Conservation (phyloP, 441 rosid genomes). For the Populus tomentosa region DNA sequence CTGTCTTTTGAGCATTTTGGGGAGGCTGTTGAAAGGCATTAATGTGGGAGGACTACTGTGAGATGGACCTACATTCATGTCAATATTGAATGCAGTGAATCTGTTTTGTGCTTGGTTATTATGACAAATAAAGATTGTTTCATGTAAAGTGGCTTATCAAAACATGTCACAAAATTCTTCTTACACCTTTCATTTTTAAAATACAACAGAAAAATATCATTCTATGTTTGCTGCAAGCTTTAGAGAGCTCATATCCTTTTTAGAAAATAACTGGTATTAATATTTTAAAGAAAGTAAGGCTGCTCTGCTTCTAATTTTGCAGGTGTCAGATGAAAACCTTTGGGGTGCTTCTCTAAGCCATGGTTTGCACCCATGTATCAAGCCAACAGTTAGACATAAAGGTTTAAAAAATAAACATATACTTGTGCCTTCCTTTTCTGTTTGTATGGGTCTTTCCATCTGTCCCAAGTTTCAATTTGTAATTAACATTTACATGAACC, state of each 20-base stretch:
- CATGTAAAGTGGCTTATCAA: background rate
- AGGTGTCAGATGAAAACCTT: constrained; percentile 44
- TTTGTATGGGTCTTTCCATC: background rate
- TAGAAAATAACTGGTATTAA: background rate
- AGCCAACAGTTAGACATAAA: constrained; percentile 55
- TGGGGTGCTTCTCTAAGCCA: constrained; percentile 63
- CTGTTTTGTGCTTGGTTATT: background rate
- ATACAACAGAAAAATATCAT: background rate
- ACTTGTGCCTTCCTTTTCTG: background rate
- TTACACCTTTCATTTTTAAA: background rate
- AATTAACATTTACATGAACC: background rate
- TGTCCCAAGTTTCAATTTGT: background rate
- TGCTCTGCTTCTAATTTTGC: constrained; percentile 23
- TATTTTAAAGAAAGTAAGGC: background rate
- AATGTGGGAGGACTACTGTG: background rate
- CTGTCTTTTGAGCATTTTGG: background rate
- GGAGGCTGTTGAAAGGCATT: background rate
- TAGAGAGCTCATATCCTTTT: background rate
- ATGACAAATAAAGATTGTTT: background rate
- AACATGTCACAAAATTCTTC: background rate
- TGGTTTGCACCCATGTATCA: constrained; percentile 67
- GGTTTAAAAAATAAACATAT: constrained; percentile 33
- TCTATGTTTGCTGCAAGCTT: background rate
- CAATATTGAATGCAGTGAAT: background rate
- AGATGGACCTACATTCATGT: background rate